These are phyloP conservation scores for Taphrina deformans DNA, from an alignment of 1,139 yeast species.

Conservation along the genomic window DNA sequence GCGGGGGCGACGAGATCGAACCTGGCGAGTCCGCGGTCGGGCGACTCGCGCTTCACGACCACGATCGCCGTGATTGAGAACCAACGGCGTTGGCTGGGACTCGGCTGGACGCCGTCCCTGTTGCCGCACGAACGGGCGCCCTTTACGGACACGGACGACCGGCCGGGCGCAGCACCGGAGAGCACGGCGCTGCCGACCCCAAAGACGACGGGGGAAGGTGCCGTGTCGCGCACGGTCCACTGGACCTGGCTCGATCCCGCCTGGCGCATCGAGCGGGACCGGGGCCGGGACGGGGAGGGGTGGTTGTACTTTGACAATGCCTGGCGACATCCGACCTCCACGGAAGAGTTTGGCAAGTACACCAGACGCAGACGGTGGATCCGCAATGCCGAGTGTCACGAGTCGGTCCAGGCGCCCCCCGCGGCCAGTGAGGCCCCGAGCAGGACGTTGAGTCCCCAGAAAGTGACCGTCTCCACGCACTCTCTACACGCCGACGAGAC, in stretches of 20 bases:
- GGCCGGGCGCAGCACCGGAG: slow-evolving; percentile 77
- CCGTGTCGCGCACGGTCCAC: slow-evolving; percentile 13
- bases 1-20: neutral
- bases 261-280: slow-evolving; percentile 66
- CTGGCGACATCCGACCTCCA: slow-evolving; percentile 83
- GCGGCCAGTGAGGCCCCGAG: neutral
- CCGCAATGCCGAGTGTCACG: slow-evolving; percentile 30
- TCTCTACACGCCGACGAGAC: neutral
- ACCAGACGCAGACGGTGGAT: slow-evolving; percentile 49
- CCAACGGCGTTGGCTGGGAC: slow-evolving; percentile 95
- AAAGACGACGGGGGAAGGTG: slow-evolving; percentile 55
- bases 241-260: slow-evolving; percentile 96
- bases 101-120: slow-evolving; percentile 94
- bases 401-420: neutral
- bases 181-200: slow-evolving; percentile 77
- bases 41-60: slow-evolving; percentile 67
- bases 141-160: slow-evolving; percentile 90
- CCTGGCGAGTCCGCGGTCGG: slow-evolving; percentile 49
- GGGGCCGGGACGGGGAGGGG: slow-evolving; percentile 62
- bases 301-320: slow-evolving; percentile 86
- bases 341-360: slow-evolving; percentile 83
- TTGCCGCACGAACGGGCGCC: slow-evolving; percentile 90
- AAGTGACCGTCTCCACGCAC: neutral
- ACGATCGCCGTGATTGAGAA: slow-evolving; percentile 76
- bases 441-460: slow-evolving; percentile 3